Evolutionary conservation across 306 rosid species (phyloP), one percentile per base, ranked within the genome.

Genomic region (Coriaria nepalensis): DNA sequence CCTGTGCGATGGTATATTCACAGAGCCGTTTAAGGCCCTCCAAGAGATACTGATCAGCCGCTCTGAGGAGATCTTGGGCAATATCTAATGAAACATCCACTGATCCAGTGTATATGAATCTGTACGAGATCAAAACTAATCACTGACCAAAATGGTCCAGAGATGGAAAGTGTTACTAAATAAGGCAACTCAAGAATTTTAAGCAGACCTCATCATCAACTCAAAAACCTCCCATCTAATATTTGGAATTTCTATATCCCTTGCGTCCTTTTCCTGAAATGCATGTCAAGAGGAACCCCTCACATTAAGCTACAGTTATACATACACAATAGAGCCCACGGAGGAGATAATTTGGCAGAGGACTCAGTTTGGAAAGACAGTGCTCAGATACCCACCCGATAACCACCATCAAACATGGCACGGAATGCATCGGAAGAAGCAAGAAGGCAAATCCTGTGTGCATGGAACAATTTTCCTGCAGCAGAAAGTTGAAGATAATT

Each of bases 391-490:
- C 94, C 80, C 75, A 90, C 98, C 82, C 95, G 79, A 60, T 90
- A 90, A 62, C 95, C 98, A 60, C 98, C 98, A 58, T 90, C 98
- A 71, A 90, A 90, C 98, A 90, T 90, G 11, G 98, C 98, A 46
- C 94, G 98, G 64, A 90, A 90, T 42, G 94, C 87, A 76, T 85
- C 98, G 9, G 98, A 90, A 42, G 93, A 90, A 43, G 98, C 98
- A 47, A 90, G 95, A 48, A 90, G 73, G 68, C 95, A 85, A 46
- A 90, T 90, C 69, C 95, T 81, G 67, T 90, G 98, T 40, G 98
- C 98, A 73, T 77, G 78, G 70, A 90, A 90, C 37, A 82, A 94
- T 62, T 70, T 79, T 45, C 95, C 98, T 90, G 82, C 69, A 84
- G 43, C n/a, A 9, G 55, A 43, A 64, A 55, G 53, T 57, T 50